Evolutionary conservation across 1,284 basidiomycete species (phyloP).

Genomic region (Fomitopsis pinicola): DNA sequence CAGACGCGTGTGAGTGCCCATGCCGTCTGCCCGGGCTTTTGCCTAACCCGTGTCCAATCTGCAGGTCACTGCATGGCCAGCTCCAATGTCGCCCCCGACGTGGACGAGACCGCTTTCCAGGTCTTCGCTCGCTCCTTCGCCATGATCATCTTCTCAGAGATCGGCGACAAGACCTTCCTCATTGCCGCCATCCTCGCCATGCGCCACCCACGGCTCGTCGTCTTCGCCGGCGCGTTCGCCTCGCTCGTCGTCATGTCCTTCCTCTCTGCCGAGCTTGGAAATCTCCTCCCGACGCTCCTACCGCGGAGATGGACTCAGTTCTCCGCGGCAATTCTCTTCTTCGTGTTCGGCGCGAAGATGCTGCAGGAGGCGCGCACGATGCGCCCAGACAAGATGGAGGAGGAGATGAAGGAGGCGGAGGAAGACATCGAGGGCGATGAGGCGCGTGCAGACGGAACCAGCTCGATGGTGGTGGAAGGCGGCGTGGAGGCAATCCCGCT

Average conservation of each 20-base stretch:
- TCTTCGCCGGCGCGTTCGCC: slow-evolving; percentile 88
- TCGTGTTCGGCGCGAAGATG: slow-evolving; percentile 88
- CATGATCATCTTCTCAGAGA: slow-evolving; percentile 89
- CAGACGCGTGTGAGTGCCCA: not conserved
- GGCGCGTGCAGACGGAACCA: slow-evolving; percentile 42
- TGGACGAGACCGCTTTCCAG: slow-evolving; percentile 37
- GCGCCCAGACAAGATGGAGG: slow-evolving; percentile 79
- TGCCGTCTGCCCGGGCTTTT: not conserved
- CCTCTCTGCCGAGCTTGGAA: slow-evolving; percentile 84
- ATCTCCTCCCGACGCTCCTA: slow-evolving; percentile 78
- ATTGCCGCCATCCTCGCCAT: slow-evolving; percentile 97
- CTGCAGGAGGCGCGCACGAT: slow-evolving; percentile 76
- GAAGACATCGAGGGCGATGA: slow-evolving; percentile 83
- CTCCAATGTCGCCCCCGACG: slow-evolving; percentile 14
- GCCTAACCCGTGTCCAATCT: not conserved
- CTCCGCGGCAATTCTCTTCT: slow-evolving; percentile 77
- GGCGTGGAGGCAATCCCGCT: slow-evolving; percentile 48
- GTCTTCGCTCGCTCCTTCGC: slow-evolving; percentile 74
- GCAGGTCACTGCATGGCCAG: slow-evolving; percentile 20
- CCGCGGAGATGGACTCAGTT: slow-evolving; percentile 79
- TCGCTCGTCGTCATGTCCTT: slow-evolving; percentile 92
- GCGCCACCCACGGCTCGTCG: slow-evolving; percentile 82
- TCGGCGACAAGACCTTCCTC: slow-evolving; percentile 98
- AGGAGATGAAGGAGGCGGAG: slow-evolving; percentile 90
- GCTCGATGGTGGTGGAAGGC: slow-evolving; percentile 21